These are phyloP conservation scores for Aspergillus olivimuriae DNA, from an alignment of 495 filamentous ascomycete species.

Conservation along the genomic window DNA sequence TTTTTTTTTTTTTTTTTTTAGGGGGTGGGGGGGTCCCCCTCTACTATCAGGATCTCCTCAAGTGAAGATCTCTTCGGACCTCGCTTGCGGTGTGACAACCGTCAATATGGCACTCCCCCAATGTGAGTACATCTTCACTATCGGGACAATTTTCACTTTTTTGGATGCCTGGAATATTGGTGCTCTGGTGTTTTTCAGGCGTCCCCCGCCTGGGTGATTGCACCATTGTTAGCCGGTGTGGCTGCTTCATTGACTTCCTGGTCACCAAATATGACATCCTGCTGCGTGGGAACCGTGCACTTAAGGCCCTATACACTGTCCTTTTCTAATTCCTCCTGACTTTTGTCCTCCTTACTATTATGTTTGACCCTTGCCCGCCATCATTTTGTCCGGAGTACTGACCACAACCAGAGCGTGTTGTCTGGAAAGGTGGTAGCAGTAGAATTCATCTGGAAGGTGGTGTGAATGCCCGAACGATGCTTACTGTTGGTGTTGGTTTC, in stretches of 20 bases:
- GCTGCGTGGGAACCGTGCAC: slow-evolving; percentile 5
- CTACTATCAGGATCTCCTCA: no score
- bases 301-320: slow-evolving; percentile 8
- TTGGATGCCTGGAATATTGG: slow-evolving; percentile 18
- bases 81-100: no score
- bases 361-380: neutral
- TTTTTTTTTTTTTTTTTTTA: no score
- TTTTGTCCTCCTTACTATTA: slow-evolving; percentile 11
- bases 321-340: slow-evolving; percentile 14
- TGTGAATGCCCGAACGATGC: slow-evolving; percentile 6
- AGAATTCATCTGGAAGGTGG: slow-evolving; percentile 9
- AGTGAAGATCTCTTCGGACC: no score
- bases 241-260: slow-evolving; percentile 14
- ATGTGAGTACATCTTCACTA: slow-evolving; percentile 15
- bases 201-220: slow-evolving; percentile 16
- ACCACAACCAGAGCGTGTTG: slow-evolving; percentile 11
- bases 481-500: slow-evolving; percentile 10
- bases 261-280: slow-evolving; percentile 13
- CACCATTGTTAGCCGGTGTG: slow-evolving; percentile 7
- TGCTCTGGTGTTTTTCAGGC: slow-evolving; percentile 16
- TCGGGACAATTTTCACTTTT: slow-evolving; percentile 18
- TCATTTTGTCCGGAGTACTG: no score
- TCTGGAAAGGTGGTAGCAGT: slow-evolving; percentile 15
- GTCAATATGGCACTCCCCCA: slow-evolving; percentile 11
- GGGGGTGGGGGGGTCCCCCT: no score